Conservation (phyloP, 495 filamentous ascomycete species). For the Cetradonia linearis region DNA sequence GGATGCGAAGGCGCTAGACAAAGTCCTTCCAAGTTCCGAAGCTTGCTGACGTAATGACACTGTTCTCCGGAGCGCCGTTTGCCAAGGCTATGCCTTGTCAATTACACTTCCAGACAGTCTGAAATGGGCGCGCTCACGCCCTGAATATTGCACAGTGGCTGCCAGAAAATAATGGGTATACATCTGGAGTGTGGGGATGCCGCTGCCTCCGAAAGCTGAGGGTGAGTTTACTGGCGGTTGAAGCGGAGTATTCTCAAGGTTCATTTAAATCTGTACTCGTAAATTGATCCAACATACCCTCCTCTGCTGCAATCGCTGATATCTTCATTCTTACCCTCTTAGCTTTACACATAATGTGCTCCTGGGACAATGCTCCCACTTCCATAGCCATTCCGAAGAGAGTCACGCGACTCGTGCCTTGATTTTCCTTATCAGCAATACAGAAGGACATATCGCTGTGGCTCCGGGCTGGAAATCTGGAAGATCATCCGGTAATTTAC, state of each 20-base stretch:
- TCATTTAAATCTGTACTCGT: conserved; percentile 1
- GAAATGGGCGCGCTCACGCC: neutral
- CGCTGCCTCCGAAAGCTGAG: neutral
- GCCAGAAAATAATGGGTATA: neutral
- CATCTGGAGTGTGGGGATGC: neutral
- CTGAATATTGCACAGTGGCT: neutral
- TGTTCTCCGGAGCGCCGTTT: neutral
- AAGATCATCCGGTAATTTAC: neutral
- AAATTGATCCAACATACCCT: neutral
- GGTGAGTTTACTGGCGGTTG: neutral
- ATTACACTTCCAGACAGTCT: neutral
- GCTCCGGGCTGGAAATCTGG: neutral
- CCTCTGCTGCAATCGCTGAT: neutral
- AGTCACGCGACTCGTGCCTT: neutral
- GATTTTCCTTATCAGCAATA: neutral
- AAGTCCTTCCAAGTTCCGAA: neutral
- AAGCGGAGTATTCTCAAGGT: neutral
- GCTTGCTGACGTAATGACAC: neutral
- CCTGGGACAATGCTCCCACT: neutral
- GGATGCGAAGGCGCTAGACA: neutral
- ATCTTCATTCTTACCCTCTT: neutral
- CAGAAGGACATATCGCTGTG: neutral
- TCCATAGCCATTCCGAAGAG: neutral
- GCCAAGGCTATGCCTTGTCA: neutral
- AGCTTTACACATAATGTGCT: conserved; percentile 1